These are phyloP conservation scores for Backusella psychrophila DNA, from an alignment of 192 early-diverging fungal genomes.

Conservation along the genomic window DNA sequence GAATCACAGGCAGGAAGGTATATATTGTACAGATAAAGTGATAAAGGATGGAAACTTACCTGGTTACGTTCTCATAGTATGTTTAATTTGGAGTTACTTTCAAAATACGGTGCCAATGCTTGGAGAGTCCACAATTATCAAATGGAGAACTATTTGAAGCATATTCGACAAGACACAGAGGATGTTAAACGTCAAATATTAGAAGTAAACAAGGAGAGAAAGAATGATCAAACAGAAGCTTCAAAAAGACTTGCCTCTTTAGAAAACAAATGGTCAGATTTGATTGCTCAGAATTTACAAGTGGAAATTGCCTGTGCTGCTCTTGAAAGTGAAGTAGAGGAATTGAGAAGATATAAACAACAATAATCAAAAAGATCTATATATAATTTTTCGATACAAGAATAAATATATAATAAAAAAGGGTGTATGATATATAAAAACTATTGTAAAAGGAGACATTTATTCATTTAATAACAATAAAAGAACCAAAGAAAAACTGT, in stretches of 20 bases:
- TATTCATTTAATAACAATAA: not conserved
- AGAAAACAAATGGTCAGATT: conserved; percentile 52
- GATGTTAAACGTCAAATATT: conserved; percentile 39
- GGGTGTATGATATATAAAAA: not conserved
- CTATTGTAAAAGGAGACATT: too few relatives aligned
- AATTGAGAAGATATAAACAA: conserved; percentile 40
- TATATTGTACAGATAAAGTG: conserved; percentile 7
- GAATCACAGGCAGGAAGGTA: conserved; percentile 51
- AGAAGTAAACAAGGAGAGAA: conserved; percentile 50
- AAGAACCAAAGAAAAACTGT: not conserved
- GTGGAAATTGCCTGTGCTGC: conserved; percentile 50
- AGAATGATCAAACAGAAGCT: conserved; percentile 48
- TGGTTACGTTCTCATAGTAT: conserved; percentile 11
- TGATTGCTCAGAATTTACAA: conserved; percentile 50
- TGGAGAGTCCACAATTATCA: conserved; percentile 61
- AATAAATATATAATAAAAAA: not conserved
- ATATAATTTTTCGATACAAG: not conserved
- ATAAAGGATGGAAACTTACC: not conserved
- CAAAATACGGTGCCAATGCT: conserved; percentile 55
- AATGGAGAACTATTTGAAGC: conserved; percentile 38
- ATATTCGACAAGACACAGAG: conserved; percentile 41
- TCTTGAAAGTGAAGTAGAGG: conserved; percentile 42
- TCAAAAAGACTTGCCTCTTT: conserved; percentile 39
- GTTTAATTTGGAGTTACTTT: conserved; percentile 49
- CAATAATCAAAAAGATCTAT: not conserved